Conservation (phyloP, 2,329 filamentous ascomycete genomes). For the Penicillium sp. region DNA sequence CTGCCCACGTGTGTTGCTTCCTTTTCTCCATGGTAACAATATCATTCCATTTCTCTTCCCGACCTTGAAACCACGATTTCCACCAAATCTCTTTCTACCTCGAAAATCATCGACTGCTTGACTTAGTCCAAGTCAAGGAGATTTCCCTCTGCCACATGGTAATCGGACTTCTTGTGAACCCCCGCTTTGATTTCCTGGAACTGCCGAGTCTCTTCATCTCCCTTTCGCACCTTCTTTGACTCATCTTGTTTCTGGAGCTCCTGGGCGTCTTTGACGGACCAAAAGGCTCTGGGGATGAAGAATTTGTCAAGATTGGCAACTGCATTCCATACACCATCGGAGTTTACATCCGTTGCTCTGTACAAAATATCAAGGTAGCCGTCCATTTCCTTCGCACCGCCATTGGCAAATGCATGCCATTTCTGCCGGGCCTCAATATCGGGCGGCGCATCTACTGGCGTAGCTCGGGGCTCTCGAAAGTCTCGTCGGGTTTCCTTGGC, state of each 20-base stretch:
- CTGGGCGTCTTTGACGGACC: neutral
- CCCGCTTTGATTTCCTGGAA: neutral
- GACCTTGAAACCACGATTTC: too few relatives aligned
- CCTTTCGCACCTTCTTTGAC: neutral
- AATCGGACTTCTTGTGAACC: neutral
- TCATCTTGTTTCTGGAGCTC: neutral
- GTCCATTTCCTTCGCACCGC: constrained; percentile 1
- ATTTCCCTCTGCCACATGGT: neutral
- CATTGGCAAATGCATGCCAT: constrained; percentile 1
- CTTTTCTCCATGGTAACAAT: neutral
- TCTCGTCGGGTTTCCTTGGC: neutral
- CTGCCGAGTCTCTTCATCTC: neutral
- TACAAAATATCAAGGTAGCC: neutral
- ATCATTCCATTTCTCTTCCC: neutral
- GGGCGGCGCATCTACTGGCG: neutral
- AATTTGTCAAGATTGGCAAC: neutral
- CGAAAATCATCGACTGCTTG: neutral
- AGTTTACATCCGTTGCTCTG: neutral
- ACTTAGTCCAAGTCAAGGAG: neutral
- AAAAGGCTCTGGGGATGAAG: neutral
- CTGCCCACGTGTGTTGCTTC: neutral
- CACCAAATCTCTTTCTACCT: too few relatives aligned
- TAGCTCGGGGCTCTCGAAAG: neutral
- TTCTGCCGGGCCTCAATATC: neutral
- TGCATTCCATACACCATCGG: neutral